Conservation (phyloP, 1,284 basidiomycete genomes). For the Exobasidium rhododendri region DNA sequence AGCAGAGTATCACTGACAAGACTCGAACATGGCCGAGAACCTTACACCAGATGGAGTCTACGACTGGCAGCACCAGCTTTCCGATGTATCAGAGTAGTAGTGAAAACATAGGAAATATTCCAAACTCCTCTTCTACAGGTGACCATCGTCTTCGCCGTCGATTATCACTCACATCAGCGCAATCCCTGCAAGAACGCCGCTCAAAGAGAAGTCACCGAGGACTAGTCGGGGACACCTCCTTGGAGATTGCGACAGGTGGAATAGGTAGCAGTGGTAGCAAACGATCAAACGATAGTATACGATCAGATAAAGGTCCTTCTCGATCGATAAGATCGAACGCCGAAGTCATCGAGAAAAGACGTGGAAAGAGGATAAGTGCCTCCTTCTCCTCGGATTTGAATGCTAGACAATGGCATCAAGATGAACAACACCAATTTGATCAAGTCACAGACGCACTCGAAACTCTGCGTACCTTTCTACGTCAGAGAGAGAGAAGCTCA, state of each 20-base stretch:
- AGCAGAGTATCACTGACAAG: not conserved
- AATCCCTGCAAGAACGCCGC: not conserved
- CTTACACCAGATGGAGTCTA: not conserved
- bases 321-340: not conserved
- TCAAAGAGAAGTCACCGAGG: not conserved
- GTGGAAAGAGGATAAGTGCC: not conserved
- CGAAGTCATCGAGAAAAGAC: not conserved
- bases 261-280: not conserved
- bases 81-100: constrained; percentile 3
- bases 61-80: not conserved
- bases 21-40: constrained; percentile 2
- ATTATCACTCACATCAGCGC: not conserved
- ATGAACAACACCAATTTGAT: not conserved
- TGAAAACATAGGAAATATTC: not conserved
- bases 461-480: not conserved
- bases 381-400: not conserved
- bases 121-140: not conserved
- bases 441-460: not conserved
- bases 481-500: not conserved
- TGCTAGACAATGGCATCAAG: not conserved
- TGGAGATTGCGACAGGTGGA: not conserved
- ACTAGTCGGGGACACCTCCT: not conserved
- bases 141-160: not conserved
- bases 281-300: constrained; percentile 3
- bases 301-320: not conserved